Evolutionary conservation across 306 rosid species (phyloP).

Genomic region (Dalbergia cultrata): DNA sequence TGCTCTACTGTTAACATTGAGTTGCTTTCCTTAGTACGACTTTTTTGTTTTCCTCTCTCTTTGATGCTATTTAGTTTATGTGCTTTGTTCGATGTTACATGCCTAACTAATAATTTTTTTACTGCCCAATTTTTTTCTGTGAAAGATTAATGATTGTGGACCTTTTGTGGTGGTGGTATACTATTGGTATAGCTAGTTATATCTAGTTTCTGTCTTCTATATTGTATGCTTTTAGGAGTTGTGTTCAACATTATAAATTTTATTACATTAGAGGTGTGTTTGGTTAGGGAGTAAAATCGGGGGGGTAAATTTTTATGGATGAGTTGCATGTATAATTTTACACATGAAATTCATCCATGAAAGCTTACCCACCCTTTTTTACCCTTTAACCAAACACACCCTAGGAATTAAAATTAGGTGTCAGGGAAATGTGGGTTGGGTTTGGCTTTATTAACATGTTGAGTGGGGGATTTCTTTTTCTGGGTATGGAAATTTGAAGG

Average conservation of each 20-base stretch:
- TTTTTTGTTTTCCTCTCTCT: background rate
- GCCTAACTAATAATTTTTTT: conserved; percentile 6
- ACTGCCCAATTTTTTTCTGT: background rate
- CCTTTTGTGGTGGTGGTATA: background rate
- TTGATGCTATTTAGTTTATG: conserved; percentile 13
- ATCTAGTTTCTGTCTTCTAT: background rate
- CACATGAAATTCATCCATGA: too few species aligned
- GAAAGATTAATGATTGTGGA: background rate
- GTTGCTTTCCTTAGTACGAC: background rate
- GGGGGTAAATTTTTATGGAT: too few species aligned
- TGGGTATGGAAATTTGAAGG: conserved; percentile 93
- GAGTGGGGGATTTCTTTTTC: conserved; percentile 92
- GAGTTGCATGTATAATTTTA: too few species aligned
- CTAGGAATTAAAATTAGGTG: conserved; percentile 61
- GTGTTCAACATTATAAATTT: conserved; percentile 41
- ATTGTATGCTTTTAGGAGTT: conserved; percentile 33
- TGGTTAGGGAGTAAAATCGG: too few species aligned
- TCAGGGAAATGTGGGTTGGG: conserved; percentile 87
- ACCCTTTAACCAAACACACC: too few species aligned
- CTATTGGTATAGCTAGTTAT: conserved; percentile 21
- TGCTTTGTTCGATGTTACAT: background rate
- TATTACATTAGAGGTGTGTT: conserved; percentile 28
- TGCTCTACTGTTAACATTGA: conserved; percentile 12
- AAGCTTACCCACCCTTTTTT: too few species aligned
- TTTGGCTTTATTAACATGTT: conserved; percentile 96